Percentiles rank a stretch among this genome's conserved stretches.
Conservation (phyloP, 2,329 filamentous ascomycete genomes). For the Chalara sp. region DNA sequence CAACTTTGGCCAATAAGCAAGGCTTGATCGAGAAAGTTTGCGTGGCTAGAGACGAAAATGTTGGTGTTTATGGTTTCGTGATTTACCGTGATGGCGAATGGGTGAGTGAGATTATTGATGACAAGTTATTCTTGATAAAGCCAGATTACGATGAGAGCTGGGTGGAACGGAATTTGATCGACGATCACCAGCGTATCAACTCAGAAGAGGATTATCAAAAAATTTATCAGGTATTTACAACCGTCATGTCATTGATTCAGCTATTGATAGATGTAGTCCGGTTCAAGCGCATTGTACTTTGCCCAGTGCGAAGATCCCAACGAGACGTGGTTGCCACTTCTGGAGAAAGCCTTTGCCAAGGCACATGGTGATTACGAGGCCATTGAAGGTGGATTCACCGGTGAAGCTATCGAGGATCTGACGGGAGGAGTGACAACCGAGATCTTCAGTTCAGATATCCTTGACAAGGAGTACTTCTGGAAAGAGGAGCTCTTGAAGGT, state of each 20-base stretch:
- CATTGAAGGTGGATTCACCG: constrained; percentile 64
- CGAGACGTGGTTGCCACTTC: constrained; percentile 74
- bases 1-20: constrained; percentile 52
- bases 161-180: constrained; percentile 65
- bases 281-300: constrained; percentile 72
- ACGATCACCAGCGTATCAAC: constrained; percentile 58
- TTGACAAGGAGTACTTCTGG: constrained; percentile 80
- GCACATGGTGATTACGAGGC: constrained; percentile 70
- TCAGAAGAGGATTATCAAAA: constrained; percentile 48
- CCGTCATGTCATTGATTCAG: constrained; percentile 24
- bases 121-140: constrained; percentile 78
- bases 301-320: constrained; percentile 68
- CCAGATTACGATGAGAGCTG: constrained; percentile 67
- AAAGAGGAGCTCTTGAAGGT: constrained; percentile 71
- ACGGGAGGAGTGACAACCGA: constrained; percentile 66
- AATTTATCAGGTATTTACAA: constrained; percentile 44
- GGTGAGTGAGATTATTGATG: constrained; percentile 81
- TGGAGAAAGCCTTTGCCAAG: constrained; percentile 82
- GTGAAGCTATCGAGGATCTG: constrained; percentile 50
- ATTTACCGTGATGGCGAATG: constrained; percentile 83
- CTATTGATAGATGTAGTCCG: constrained; percentile 27
- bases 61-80: constrained; percentile 84
- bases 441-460: constrained; percentile 61
- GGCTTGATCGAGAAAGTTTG: constrained; percentile 39
- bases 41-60: constrained; percentile 35